Evolutionary conservation across 1,284 basidiomycete genomes (phyloP).

Genomic region (Papiliotrema fonsecae): DNA sequence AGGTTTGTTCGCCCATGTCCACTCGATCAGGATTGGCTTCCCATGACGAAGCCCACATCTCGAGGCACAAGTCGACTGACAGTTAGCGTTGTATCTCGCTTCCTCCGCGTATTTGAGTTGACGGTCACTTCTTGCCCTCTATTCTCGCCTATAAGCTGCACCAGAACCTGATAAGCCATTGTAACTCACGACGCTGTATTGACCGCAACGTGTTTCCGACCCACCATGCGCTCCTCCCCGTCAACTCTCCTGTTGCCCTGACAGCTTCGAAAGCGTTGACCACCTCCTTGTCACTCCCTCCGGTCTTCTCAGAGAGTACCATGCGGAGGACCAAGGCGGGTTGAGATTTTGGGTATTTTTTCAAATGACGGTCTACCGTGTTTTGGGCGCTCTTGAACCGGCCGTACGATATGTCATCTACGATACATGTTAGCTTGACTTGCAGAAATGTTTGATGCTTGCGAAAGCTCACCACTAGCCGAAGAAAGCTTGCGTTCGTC

Average conservation of each 20-base stretch:
- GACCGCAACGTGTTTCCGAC: conserved; percentile 20
- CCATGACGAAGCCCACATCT: conserved; percentile 27
- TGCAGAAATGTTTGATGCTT: neutral
- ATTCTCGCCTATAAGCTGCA: no score
- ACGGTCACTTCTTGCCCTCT: no score
- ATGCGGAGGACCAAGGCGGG: conserved; percentile 37
- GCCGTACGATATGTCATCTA: conserved; percentile 32
- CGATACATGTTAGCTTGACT: neutral
- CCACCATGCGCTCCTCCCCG: conserved; percentile 25
- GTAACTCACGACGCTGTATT: conserved; percentile 34
- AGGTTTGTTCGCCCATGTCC: conserved; percentile 36
- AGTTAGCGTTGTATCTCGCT: conserved; percentile 3
- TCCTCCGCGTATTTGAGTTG: no score
- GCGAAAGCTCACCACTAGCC: conserved; percentile 3
- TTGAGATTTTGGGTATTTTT: conserved; percentile 41
- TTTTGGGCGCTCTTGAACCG: conserved; percentile 24
- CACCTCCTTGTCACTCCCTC: conserved; percentile 10
- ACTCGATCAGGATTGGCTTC: conserved; percentile 17
- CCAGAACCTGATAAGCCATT: no score
- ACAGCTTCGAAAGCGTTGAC: conserved; percentile 22
- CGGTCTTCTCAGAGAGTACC: conserved; percentile 23
- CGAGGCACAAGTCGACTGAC: conserved; percentile 32
- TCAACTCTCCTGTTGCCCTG: conserved; percentile 22
- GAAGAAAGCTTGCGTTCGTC: conserved; percentile 2
- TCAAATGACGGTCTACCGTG: conserved; percentile 26